phyloP scores from a whole-genome alignment of 2,329 filamentous ascomycete genomes.

The Fusarium camptoceras region DNA sequence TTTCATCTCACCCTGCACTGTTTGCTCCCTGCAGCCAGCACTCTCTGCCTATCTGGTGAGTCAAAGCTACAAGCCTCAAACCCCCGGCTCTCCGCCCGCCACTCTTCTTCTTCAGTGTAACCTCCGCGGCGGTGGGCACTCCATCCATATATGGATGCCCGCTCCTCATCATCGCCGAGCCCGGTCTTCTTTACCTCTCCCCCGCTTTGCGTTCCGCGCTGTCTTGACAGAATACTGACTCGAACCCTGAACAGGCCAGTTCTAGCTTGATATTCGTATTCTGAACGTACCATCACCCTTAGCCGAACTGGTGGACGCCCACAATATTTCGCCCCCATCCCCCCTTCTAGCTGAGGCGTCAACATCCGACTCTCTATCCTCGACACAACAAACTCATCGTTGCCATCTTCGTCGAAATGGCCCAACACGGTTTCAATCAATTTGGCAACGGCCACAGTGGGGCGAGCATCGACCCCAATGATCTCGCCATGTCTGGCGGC shows the following conservation, averaged over 20 bases:
- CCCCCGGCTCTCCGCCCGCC: constrained; percentile 32
- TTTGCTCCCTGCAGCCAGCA: constrained; percentile 14
- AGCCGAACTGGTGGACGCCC: constrained; percentile 41
- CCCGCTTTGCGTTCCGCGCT: constrained; percentile 31
- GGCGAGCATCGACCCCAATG: constrained; percentile 83
- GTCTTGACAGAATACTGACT: constrained; percentile 37
- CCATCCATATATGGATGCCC: constrained; percentile 41
- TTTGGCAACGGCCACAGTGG: constrained; percentile 66
- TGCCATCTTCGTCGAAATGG: constrained; percentile 55
- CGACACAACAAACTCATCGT: constrained; percentile 16
- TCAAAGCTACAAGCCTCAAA: constrained; percentile 32
- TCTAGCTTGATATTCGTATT: constrained; percentile 28
- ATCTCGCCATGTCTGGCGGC: constrained; percentile 76
- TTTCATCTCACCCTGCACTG: not conserved
- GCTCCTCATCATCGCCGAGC: constrained; percentile 38
- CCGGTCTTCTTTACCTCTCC: constrained; percentile 31
- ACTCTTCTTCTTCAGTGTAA: constrained; percentile 34
- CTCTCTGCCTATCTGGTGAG: constrained; percentile 42
- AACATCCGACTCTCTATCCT: constrained; percentile 33
- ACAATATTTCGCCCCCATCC: constrained; percentile 43
- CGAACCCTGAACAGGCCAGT: constrained; percentile 32
- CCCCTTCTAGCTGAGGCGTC: constrained; percentile 37
- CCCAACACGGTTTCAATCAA: constrained; percentile 67
- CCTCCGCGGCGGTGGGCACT: constrained; percentile 36
- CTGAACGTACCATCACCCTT: constrained; percentile 32